Percentiles rank a stretch among this genome's conserved stretches.
phyloP scores from a whole-genome alignment of 83 land plant genomes.

The Diphasiastrum complanatum region DNA sequence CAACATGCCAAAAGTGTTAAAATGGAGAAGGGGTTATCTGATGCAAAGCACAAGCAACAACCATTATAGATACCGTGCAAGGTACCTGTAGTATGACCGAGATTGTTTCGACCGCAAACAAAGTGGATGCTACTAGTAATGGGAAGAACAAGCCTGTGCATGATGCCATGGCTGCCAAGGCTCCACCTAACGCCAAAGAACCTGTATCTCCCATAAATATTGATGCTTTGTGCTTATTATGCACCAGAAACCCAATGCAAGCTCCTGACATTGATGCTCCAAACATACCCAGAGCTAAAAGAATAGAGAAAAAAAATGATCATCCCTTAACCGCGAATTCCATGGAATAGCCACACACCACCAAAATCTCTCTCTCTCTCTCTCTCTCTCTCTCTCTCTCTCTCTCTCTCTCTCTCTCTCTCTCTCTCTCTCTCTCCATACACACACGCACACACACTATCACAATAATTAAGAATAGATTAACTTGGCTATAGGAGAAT shows the following conservation, averaged over 20 bases:
- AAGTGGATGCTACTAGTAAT: conserved; percentile 63
- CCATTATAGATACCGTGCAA: neutral
- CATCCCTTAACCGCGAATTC: no score
- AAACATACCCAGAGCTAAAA: conserved; percentile 70
- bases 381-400: no score
- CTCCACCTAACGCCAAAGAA: conserved; percentile 82
- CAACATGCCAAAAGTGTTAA: neutral
- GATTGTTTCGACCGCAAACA: conserved; percentile 59
- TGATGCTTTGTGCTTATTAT: conserved; percentile 77
- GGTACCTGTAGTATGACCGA: conserved; percentile 69
- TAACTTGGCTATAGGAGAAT: no score
- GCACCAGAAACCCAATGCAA: conserved; percentile 83
- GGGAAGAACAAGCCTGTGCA: conserved; percentile 95
- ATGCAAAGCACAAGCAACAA: neutral
- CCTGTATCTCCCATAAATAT: conserved; percentile 94
- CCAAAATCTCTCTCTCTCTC: no score
- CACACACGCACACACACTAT: no score
- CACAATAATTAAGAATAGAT: no score
- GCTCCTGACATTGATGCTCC: conserved; percentile 98
- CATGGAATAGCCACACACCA: no score
- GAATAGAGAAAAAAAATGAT: neutral
- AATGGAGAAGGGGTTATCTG: neutral
- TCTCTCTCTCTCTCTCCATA: no score
- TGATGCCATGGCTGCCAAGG: conserved; percentile 92
- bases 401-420: no score